These are phyloP conservation scores for Cordyceps farinosa DNA, from an alignment of 2,329 filamentous ascomycete genomes.

Conservation along the genomic window DNA sequence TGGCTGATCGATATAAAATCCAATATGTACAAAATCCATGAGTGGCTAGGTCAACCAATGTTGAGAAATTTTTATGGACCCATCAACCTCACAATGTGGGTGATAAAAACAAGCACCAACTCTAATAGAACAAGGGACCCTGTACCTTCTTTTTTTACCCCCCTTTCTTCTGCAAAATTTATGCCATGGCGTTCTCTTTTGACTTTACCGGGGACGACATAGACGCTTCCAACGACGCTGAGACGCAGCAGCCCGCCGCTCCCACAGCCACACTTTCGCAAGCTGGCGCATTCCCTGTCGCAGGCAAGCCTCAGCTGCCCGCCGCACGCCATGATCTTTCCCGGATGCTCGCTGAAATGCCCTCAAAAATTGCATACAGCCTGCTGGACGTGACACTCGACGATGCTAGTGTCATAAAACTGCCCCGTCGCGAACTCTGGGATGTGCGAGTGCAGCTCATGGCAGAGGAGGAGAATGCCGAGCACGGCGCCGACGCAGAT, in stretches of 20 bases:
- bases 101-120: too few species aligned
- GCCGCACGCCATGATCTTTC: conserved; percentile 49
- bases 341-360: conserved; percentile 55
- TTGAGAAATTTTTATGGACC: too few species aligned
- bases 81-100: too few species aligned
- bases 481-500: conserved; percentile 31
- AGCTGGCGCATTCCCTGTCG: conserved; percentile 56
- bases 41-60: too few species aligned
- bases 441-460: conserved; percentile 79
- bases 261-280: conserved; percentile 17
- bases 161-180: background rate
- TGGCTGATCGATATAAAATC: too few species aligned
- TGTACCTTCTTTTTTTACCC: too few species aligned
- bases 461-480: conserved; percentile 54
- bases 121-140: too few species aligned
- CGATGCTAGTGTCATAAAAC: conserved; percentile 46
- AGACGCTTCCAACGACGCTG: conserved; percentile 44
- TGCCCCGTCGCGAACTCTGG: conserved; percentile 76
- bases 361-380: conserved; percentile 70
- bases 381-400: conserved; percentile 57
- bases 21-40: too few species aligned
- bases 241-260: conserved; percentile 20
- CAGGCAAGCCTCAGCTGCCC: conserved; percentile 57
- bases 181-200: conserved; percentile 55
- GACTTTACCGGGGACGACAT: conserved; percentile 63